Base-by-base conservation (phyloP, 352 stramenopile species). In the Pythium aquatile region DNA sequence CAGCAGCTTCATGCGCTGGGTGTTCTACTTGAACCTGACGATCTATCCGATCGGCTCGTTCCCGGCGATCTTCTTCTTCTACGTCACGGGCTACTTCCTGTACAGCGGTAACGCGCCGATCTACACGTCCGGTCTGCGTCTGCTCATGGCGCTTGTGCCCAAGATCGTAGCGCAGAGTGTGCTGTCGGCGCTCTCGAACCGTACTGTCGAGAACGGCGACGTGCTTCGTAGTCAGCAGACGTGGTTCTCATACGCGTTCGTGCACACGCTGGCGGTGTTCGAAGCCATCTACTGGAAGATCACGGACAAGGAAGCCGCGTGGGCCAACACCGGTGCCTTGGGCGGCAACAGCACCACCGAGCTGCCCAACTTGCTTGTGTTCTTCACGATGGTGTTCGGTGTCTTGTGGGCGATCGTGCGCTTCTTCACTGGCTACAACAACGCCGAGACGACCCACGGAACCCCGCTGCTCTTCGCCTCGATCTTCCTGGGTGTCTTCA, bases 11-110 rank as follows among this genome's bases (percentile, higher is more conserved):
- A 93, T 94, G 83, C 85, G 85, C 29, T 79, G 78, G 57, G 79
- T 94, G 37, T 93, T 94, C 68, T 94, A 92, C 75, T 66, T 92
- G 40, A 94, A 94, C 77, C 75, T 73, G 69, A 93, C 81, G 20
- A 72, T 94, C 61, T 93, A 91, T 69, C 85, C 85, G 32, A 70
- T 94, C 52, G 79, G 82, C 59, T 91, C 85, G 55, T 79, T 94
- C 55, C 70, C 83, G 32, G 79, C 85, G 11, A 84, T 94, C 33
- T 64, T 93, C 51, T 73, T 94, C 69, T 94, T 91, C 81, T 94
- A 92, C 79, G 80, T 93, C 59, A 88, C 85, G 54, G 66, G 91
- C 26, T 94, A 92, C 81, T 94, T 94, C 70, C 64, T 94, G 58
- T 94, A 89, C 80, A 91, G 81, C 20, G 85, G 85, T 29, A 90